Percentiles rank a stretch among this genome's conserved stretches.
These are phyloP conservation scores for Carex myosuroides DNA, from an alignment of 176 grass and related monocot genomes.

Conservation along the genomic window DNA sequence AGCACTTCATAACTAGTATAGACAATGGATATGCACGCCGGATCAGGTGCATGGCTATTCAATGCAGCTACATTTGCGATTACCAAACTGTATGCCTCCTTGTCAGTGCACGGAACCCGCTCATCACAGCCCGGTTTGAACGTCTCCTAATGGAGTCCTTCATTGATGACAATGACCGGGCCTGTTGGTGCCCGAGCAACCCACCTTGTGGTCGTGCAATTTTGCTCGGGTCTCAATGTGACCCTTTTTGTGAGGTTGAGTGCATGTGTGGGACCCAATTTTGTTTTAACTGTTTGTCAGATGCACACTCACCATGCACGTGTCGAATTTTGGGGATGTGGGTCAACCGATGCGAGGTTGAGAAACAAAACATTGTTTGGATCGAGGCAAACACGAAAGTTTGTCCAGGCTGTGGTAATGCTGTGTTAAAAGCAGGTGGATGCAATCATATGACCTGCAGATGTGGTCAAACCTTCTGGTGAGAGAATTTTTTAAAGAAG, in stretches of 20 bases:
- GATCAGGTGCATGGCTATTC: constrained; percentile 10
- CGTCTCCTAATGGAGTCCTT: constrained; percentile 14
- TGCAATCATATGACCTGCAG: constrained; percentile 12
- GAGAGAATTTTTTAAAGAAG: neutral
- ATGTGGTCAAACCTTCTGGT: constrained; percentile 21
- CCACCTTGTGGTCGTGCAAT: constrained; percentile 12
- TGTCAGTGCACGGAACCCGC: neutral
- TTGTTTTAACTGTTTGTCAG: constrained; percentile 20
- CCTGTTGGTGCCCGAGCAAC: constrained; percentile 17
- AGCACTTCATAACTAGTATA: constrained; percentile 16
- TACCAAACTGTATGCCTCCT: constrained; percentile 6
- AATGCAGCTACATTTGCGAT: constrained; percentile 1
- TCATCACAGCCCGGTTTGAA: neutral
- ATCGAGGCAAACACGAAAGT: constrained; percentile 3
- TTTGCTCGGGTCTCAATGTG: neutral
- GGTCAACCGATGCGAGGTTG: neutral
- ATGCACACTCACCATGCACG: constrained; percentile 8
- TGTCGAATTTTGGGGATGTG: constrained; percentile 14
- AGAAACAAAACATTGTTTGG: neutral
- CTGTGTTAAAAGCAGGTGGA: constrained; percentile 9
- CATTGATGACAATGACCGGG: constrained; percentile 5
- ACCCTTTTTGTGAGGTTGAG: neutral
- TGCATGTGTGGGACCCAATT: constrained; percentile 9
- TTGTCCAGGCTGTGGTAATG: constrained; percentile 13
- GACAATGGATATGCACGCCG: neutral